A percentile compares a stretch with the other conserved stretches of the same genome.
Evolutionary conservation across 1,139 yeast genomes (phyloP).

Genomic region (Pichia sp.): DNA sequence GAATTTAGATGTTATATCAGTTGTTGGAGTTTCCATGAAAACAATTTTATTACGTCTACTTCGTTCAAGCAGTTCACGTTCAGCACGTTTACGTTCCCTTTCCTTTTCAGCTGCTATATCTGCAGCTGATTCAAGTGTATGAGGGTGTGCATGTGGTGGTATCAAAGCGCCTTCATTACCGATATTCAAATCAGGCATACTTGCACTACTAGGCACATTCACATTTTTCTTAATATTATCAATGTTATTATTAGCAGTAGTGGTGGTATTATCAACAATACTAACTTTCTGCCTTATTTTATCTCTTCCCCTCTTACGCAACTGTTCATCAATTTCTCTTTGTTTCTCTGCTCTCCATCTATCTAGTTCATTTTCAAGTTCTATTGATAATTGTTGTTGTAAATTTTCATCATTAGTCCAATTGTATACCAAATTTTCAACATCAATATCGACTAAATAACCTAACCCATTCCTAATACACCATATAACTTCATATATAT

Average conservation of each 20-base stretch:
- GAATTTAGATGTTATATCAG: too few relatives aligned
- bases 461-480: conserved; percentile 42
- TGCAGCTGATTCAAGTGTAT: not conserved
- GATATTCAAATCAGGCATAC: conserved; percentile 15
- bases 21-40: conserved; percentile 15
- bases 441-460: conserved; percentile 26
- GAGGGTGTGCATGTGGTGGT: not conserved
- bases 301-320: conserved; percentile 6
- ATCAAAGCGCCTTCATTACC: too few relatives aligned
- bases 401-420: conserved; percentile 5
- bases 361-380: conserved; percentile 10
- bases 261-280: too few relatives aligned
- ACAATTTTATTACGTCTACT: conserved; percentile 14
- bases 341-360: conserved; percentile 14
- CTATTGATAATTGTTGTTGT: conserved; percentile 2
- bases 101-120: not conserved
- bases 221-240: too few relatives aligned
- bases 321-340: conserved; percentile 13
- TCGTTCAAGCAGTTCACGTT: conserved; percentile 8
- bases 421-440: conserved; percentile 4
- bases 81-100: not conserved
- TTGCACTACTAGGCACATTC: conserved; percentile 6
- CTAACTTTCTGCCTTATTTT: conserved; percentile 5
- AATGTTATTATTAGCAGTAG: too few relatives aligned
- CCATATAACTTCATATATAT: conserved; percentile 69